Base-by-base conservation (phyloP, 768 basidiomycete genomes). In the Tylopilus vinaceipallidus region DNA sequence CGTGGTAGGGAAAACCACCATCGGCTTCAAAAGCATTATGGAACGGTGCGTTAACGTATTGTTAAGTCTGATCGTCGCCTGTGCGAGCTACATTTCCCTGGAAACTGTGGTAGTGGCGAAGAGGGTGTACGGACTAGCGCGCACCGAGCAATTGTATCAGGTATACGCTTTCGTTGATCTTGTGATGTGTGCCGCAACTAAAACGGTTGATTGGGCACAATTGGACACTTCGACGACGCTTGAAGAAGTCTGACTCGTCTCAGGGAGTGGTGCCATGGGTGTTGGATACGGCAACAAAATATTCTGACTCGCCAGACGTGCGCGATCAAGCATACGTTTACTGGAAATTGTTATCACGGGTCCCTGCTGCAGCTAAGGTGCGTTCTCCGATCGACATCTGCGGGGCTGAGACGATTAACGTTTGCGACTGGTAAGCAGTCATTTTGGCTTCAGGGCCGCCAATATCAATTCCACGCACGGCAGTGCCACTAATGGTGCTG, bases 21-120 rank as follows among this genome's bases (percentile, higher is more conserved):
- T 99, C 65, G 95, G 94, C 67, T 95, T 99, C 52, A 94, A 97
- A 53, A 78, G 77, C 13, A 87, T 92, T 3, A 91, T 95, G 0
- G 95, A 97, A 64, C 82, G 91, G 60, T 98, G 97, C 61, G 94
- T 98, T 19, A 89, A 92, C 56, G 93, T 97, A 3, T 73, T 99
- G 33, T 72, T 99, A 45, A 95, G 97, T 16, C 78, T 99, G 51
- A 98, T 98, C 49, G 83, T 78, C 30, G 95, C 95, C 1, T 80
- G 93, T 10, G 91, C 98, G 33, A 95, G 88, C 74, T 99, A 98
- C 64, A 93, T 99, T 29, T 94, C 98, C 3, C 95, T 98, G 64
- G 95, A 99, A 70, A 93, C 93, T 1, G 91, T 98, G 3, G 94
- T 99, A 2, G 94, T 99, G 2, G 95, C 98, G 91, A 98, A 98